Conservation (phyloP, 148 eudicot genomes). For the Polygonum maritimum region DNA sequence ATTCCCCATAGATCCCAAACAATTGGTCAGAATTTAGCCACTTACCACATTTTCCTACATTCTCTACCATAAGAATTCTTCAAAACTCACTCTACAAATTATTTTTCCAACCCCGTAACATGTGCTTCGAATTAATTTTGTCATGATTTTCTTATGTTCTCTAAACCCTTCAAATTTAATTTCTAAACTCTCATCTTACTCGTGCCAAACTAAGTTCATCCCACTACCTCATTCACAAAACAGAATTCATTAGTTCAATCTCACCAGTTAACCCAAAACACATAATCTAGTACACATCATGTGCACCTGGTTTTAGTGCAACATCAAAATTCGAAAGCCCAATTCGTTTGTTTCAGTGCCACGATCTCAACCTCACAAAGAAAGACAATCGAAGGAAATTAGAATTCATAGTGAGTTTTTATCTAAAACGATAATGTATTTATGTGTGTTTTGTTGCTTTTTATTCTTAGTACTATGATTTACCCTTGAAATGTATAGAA, state of each 20-base stretch:
- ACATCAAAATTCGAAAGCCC: not conserved
- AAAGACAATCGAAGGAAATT: not conserved
- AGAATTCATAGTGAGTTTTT: not conserved
- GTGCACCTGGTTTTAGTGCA: not conserved
- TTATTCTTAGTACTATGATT: not conserved
- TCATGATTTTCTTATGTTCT: not conserved
- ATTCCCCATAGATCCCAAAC: not conserved
- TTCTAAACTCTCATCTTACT: not conserved
- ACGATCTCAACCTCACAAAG: not conserved
- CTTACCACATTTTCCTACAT: slow-evolving; percentile 4
- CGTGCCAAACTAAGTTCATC: not conserved
- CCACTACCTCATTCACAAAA: not conserved
- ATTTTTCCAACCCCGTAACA: not conserved
- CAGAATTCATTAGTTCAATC: not conserved
- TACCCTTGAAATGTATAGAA: not conserved
- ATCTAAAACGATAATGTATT: not conserved
- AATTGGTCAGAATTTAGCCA: slow-evolving; percentile 5
- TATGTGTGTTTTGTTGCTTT: not conserved
- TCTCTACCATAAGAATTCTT: not conserved
- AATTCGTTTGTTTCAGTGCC: not conserved
- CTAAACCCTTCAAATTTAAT: not conserved
- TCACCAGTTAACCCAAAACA: not conserved
- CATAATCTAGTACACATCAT: not conserved
- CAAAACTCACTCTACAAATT: not conserved
- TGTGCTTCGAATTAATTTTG: not conserved